Base-by-base conservation (phyloP, 495 filamentous ascomycete genomes). In the Penicillium parvum region DNA sequence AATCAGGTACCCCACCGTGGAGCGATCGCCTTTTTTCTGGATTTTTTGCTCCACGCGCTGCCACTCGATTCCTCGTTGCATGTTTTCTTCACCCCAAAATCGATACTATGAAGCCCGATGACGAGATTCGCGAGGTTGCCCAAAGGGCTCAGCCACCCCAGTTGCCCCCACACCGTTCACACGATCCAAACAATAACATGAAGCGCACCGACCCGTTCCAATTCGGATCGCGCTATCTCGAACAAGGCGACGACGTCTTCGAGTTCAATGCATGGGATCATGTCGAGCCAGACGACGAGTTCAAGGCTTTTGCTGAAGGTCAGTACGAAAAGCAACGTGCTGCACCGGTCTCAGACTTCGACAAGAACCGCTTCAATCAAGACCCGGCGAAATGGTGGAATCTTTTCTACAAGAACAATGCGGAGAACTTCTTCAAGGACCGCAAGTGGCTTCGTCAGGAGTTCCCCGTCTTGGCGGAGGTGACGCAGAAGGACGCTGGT, bases 201-300 rank as follows among this genome's bases (percentile, higher is more conserved):
- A 98, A 97, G 72, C 77, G 87, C 42, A 86, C 62, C 57, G 86
- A 95, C 50, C 94, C 92, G 23, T 98, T 98, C 67, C 81, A 89
- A 65, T 98, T 98, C 64, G 92, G 92, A 40, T 90, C 87, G 8
- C 88, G 92, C 33, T 82, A 77, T 51, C 82, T 98, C 27, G 78
- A 84, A 48, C 68, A 88, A 54, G 77, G 81, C 51, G 88, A 94
- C 66, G 77, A 96, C 55, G 83, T 94, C 50, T 97, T 85, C 69
- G 84, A 90, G 57, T 91, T 90, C 81, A 98, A 98, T 63, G 92
- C 92, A 27, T 98, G 92, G 92, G 92, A 98, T 65, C 90, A 97
- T 58, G 92, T 97, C 56, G 81, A 71, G 54, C 84, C 88, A 47
- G 89, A 95, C 59, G 78, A 85, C 40, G 69, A 81, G 18, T 96